A percentile compares a stretch with the other conserved stretches of the same genome.
phyloP scores from a whole-genome alignment of 2,329 filamentous ascomycete genomes.

The Trichophyton rubrum region DNA sequence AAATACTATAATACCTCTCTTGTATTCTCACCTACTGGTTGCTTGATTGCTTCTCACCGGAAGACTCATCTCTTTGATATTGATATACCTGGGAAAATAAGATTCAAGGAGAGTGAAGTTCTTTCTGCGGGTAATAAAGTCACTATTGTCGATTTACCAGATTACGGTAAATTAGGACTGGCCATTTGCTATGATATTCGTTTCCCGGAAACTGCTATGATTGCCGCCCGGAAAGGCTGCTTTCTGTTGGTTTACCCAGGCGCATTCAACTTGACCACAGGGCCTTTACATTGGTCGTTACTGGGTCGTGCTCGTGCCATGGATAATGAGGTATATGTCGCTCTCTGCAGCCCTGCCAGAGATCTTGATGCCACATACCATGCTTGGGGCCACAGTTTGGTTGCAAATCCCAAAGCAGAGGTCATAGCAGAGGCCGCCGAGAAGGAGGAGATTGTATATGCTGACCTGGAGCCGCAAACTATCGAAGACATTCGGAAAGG shows the following conservation, averaged over 20 bases:
- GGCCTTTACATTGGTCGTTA: constrained; percentile 80
- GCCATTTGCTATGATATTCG: constrained; percentile 97
- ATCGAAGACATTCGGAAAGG: constrained; percentile 66
- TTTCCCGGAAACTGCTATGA: constrained; percentile 84
- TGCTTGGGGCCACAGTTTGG: constrained; percentile 82
- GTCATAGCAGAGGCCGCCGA: constrained; percentile 72
- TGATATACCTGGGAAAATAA: constrained; percentile 89
- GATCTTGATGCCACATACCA: constrained; percentile 67
- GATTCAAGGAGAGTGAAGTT: constrained; percentile 80
- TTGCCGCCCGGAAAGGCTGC: constrained; percentile 72
- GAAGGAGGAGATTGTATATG: constrained; percentile 61
- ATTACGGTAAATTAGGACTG: constrained; percentile 74
- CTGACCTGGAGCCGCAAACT: constrained; percentile 53
- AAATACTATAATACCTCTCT: constrained; percentile 85
- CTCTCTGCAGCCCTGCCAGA: constrained; percentile 78
- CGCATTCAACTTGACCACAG: constrained; percentile 94
- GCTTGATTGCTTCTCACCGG: constrained; percentile 74
- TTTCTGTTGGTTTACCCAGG: constrained; percentile 87
- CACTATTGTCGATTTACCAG: constrained; percentile 73
- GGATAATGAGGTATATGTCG: constrained; percentile 92
- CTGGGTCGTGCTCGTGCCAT: constrained; percentile 70
- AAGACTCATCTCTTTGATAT: constrained; percentile 98
- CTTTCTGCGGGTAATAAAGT: constrained; percentile 73
- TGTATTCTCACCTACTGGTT: constrained; percentile 64
- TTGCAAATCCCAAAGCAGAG: constrained; percentile 75